Evolutionary conservation across 306 rosid genomes (phyloP), one percentile per base, ranked within the genome.

Genomic region (Fagus sylvatica): DNA sequence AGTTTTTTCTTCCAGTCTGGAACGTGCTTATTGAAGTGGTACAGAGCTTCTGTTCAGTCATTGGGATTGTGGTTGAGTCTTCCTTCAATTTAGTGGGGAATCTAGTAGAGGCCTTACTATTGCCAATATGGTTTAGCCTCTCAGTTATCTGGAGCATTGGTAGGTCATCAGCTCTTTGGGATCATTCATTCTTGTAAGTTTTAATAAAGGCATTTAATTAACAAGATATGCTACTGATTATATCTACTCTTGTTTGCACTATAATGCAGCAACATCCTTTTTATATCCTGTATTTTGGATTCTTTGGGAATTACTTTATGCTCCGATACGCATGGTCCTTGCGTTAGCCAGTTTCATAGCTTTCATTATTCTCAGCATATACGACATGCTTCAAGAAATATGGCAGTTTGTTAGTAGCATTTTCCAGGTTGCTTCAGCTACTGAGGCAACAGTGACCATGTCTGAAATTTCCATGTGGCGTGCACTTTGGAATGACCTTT

Each of bases 401-500:
- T 89, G 90, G 93, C 73, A 80, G 78, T 78, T 92, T 82, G 36
- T 87, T 61, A 80, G 92, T 80, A 72, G 86, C 77, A 76, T 92
- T 28, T 77, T 87, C 74, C 87, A 79, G 88, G 61, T 95, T 78
- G 96, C 88, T 69, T 87, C 98, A 4, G 87, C 91, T 73, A 84
- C 98, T 49, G 90, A 88, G 83, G 91, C 85, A 66, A 64, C 98
- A 65, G 86, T 91, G 55, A 76, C 53, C 75, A 74, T 89, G 8
- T 67, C 74, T 78, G 98, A 95, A 87, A 88, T 85, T 82, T 92
- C 98, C 68, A 69, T 90, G 68, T 95, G 92, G 97, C 98, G 89
- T 54, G 76, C 96, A 59, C 97, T 95, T 75, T 95, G 98, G 98
- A 89, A 83, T 79, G 98, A 90, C 79, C 97, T 95, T 64, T 95